Evolutionary conservation across 768 basidiomycete species (phyloP), one percentile per base, ranked within the genome.

Genomic region (Agaricus blazei): DNA sequence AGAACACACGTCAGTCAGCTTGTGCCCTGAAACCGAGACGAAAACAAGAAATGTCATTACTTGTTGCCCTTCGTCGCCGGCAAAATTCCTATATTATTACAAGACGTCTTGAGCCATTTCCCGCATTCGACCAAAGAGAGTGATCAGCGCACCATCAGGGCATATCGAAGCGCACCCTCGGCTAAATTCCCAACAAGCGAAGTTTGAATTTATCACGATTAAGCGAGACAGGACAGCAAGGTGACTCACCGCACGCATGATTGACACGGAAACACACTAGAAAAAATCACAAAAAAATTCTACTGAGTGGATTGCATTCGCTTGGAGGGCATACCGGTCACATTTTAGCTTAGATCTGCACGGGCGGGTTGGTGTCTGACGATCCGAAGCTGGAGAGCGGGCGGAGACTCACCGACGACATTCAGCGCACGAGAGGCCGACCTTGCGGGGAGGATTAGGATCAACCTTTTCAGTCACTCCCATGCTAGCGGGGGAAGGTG

Each of bases 41-140:
- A 37, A 36, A n/a, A 23, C 36, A 9, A 41, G 40, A 41, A 12
- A 19, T 26, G 3, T 34, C 9, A 55, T 72, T 38, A 80, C 80
- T 80, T 81, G 68, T 81, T 82, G 56, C 80, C 78, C 61, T 81
- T 82, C 44, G 79, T 81, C 26, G 81, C 78, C 6, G 76, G 68
- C 59, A 81, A 61, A 27, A 75, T 78, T 31, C 79, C 80, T 68
- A 48, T 3, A n/a, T 14, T 41, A 37, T 41, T 19, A 7, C 38
- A 38, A 27, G 42, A 36, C 14, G 19, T 31, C 26, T 44, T 42
- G 48, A 34, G 34, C 3, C 7, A 8, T 8, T 11, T 11, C 5
- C 2, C 7, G 11, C 44, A 34, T 9, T 9, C 29, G 14, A 38
- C 19, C 36, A 38, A 28, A 23, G 46, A 38, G 9, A 15, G 23